A percentile compares a stretch with the other conserved stretches of the same genome.
Conservation (phyloP, 2,329 filamentous ascomycete species). For the Fusarium drepaniforme region DNA sequence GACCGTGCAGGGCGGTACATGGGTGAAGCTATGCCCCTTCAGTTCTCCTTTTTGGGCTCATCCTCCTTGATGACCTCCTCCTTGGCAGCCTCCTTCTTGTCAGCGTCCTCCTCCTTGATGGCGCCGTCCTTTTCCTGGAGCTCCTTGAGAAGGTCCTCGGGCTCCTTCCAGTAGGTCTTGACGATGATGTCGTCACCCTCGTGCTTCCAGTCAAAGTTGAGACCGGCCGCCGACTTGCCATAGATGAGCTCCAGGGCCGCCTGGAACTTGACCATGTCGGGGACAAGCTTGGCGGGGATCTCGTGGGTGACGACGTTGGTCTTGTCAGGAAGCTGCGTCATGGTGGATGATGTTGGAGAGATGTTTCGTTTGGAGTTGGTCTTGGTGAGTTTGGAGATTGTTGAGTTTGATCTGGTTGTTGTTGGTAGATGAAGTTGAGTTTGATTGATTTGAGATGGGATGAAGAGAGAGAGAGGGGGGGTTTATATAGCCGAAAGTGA, state of each 20-base stretch:
- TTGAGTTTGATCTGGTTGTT: not conserved
- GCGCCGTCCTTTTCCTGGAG: not conserved
- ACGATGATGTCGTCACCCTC: not conserved
- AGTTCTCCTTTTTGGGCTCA: not conserved
- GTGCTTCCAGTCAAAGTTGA: conserved; percentile 5
- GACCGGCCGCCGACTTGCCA: not conserved
- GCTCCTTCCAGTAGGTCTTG: conserved; percentile 3
- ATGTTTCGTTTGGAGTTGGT: not conserved
- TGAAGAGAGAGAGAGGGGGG: not conserved
- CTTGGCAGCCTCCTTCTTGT: not conserved
- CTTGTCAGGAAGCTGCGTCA: conserved; percentile 7
- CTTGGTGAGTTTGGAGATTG: not conserved
- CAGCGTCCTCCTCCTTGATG: not conserved
- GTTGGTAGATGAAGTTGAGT: not conserved
- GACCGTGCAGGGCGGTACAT: not conserved
- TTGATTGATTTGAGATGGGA: not conserved
- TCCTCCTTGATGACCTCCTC: not conserved
- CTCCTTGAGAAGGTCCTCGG: not conserved
- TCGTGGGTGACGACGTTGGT: not conserved
- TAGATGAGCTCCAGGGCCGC: not conserved
- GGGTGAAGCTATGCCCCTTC: not conserved
- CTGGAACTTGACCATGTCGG: conserved; percentile 7
- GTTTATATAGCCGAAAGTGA: not conserved
- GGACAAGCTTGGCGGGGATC: conserved; percentile 4
- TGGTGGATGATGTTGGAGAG: not conserved